A percentile compares a stretch with the other conserved stretches of the same genome.
Conservation (phyloP, 441 rosid genomes). For the Erodium texanum region DNA sequence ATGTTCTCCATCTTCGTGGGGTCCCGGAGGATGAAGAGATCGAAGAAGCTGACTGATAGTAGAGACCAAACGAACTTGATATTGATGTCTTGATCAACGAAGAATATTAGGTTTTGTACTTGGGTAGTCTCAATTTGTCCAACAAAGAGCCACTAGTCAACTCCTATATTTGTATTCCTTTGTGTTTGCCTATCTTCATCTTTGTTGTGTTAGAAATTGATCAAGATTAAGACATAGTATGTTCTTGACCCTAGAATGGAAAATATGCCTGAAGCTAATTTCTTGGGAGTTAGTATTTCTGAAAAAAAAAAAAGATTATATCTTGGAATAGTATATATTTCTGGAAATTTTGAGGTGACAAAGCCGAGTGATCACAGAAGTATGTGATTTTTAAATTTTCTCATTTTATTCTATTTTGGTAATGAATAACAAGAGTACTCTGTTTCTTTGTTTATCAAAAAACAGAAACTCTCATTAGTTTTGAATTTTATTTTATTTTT, state of each 20-base stretch:
- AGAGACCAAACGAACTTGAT: not conserved
- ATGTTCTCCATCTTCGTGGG: slow-evolving; percentile 66
- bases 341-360: too few species aligned
- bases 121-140: not conserved
- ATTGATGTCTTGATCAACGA: not conserved
- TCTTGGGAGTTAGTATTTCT: too few species aligned
- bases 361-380: too few species aligned
- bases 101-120: not conserved
- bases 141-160: not conserved
- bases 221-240: not conserved
- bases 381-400: too few species aligned
- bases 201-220: not conserved
- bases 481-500: too few species aligned
- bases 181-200: not conserved
- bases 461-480: too few species aligned
- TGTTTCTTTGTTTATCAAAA: too few species aligned
- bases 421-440: too few species aligned
- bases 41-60: slow-evolving; percentile 46
- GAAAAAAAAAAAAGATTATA: too few species aligned
- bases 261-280: not conserved
- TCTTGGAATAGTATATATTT: too few species aligned
- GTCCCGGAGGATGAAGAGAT: slow-evolving; percentile 76
- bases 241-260: not conserved
- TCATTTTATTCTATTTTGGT: too few species aligned
- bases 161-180: not conserved